phyloP scores from a whole-genome alignment of 2,329 filamentous ascomycete genomes.

The Exophiala lecanii-corni region DNA sequence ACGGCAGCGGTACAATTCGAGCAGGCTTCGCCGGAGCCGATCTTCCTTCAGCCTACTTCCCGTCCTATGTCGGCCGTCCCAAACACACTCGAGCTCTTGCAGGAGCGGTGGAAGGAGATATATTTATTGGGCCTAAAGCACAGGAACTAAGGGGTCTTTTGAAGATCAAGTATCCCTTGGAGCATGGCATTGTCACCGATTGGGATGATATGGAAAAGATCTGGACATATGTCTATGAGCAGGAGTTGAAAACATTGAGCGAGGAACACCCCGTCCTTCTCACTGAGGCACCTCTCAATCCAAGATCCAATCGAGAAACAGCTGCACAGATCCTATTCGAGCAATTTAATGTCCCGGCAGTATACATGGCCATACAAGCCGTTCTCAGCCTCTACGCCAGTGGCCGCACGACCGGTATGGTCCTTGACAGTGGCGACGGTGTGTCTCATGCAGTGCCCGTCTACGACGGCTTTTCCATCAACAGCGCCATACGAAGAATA shows the following conservation, averaged over 20 bases:
- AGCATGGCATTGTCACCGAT: constrained; percentile 97
- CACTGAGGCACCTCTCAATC: constrained; percentile 93
- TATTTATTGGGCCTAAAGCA: constrained; percentile 91
- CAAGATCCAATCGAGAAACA: constrained; percentile 88
- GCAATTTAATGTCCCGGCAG: constrained; percentile 94
- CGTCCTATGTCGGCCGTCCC: constrained; percentile 91
- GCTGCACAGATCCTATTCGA: constrained; percentile 98
- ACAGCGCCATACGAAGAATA: constrained; percentile 89
- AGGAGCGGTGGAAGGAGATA: constrained; percentile 92
- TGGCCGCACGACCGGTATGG: constrained; percentile 90
- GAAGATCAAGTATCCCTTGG: constrained; percentile 92
- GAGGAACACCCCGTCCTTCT: constrained; percentile 98
- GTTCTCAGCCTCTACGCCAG: constrained; percentile 94
- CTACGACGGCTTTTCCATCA: constrained; percentile 96
- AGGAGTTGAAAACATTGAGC: constrained; percentile 91
- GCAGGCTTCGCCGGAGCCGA: constrained; percentile 96
- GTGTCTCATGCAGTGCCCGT: constrained; percentile 97
- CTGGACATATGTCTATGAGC: constrained; percentile 96
- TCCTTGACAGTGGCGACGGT: constrained; percentile 90
- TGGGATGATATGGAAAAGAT: constrained; percentile 99
- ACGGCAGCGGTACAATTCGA: constrained; percentile 94
- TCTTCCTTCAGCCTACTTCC: constrained; percentile 92
- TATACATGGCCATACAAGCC: constrained; percentile 96
- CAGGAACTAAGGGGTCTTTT: constrained; percentile 86
- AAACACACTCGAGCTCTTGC: constrained; percentile 93